Evolutionary conservation across 1,139 yeast genomes (phyloP).

Genomic region (Kodamaea fungicola): DNA sequence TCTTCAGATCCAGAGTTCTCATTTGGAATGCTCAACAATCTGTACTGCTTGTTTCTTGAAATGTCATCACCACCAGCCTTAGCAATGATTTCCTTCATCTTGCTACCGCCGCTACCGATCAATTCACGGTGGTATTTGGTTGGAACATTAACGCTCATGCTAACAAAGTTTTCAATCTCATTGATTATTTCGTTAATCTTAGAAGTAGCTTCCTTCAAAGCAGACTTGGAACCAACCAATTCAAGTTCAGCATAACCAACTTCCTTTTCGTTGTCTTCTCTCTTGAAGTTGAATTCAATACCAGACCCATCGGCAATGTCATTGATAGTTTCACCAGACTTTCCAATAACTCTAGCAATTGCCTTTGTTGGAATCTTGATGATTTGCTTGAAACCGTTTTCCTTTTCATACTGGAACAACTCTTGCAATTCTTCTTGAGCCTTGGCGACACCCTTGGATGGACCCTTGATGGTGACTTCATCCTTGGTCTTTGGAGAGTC

Average conservation of each 20-base stretch:
- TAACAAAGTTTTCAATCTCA: slow-evolving; percentile 64
- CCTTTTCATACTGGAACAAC: slow-evolving; percentile 80
- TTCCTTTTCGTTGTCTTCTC: slow-evolving; percentile 43
- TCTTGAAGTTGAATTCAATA: slow-evolving; percentile 64
- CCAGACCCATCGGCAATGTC: slow-evolving; percentile 81
- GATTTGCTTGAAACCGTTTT: slow-evolving; percentile 68
- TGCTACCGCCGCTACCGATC: slow-evolving; percentile 79
- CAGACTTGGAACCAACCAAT: slow-evolving; percentile 75
- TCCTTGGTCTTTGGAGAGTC: slow-evolving; percentile 47
- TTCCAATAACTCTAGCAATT: slow-evolving; percentile 84
- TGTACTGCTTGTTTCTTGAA: slow-evolving; percentile 45
- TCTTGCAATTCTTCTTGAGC: slow-evolving; percentile 87
- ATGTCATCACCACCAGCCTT: slow-evolving; percentile 74
- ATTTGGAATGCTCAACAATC: slow-evolving; percentile 72
- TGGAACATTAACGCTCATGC: slow-evolving; percentile 64
- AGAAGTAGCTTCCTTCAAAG: slow-evolving; percentile 70
- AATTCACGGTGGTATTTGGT: slow-evolving; percentile 76
- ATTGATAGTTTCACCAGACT: slow-evolving; percentile 78
- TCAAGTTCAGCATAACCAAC: slow-evolving; percentile 54
- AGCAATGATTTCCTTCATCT: slow-evolving; percentile 68
- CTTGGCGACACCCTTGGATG: slow-evolving; percentile 82
- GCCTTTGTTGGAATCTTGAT: slow-evolving; percentile 69
- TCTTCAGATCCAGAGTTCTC: slow-evolving; percentile 61
- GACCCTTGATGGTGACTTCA: slow-evolving; percentile 81
- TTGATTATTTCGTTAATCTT: slow-evolving; percentile 62